Evolutionary conservation across 352 stramenopile species (phyloP).

Genomic region (Phytophthora meadii): DNA sequence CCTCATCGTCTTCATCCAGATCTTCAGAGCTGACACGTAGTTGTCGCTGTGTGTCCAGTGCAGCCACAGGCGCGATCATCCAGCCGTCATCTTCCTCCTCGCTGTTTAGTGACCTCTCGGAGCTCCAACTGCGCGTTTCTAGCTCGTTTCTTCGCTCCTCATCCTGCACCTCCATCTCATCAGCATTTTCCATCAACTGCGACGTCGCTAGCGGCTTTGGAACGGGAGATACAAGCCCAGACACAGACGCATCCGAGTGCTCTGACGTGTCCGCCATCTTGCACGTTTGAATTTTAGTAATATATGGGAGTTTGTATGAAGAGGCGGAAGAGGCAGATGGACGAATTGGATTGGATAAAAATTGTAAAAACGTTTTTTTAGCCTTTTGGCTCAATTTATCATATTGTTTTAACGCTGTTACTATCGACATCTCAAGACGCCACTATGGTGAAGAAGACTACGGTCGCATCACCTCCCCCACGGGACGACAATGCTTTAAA

Average conservation of each 20-base stretch:
- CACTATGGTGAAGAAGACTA: conserved; percentile 15
- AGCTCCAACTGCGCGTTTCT: conserved; percentile 20
- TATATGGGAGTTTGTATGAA: conserved; percentile 10
- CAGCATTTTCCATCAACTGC: neutral
- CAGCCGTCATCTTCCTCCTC: conserved; percentile 47
- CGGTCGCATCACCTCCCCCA: conserved; percentile 10
- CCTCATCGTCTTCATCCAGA: conserved; percentile 34
- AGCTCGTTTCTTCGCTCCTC: conserved; percentile 2
- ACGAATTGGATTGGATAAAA: conserved; percentile 12
- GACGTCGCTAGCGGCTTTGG: conserved; percentile 4
- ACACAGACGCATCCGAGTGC: neutral
- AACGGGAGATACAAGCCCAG: conserved; percentile 22
- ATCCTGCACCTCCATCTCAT: conserved; percentile 1
- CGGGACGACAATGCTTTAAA: neutral
- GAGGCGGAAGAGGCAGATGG: conserved; percentile 5
- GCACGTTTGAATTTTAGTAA: neutral
- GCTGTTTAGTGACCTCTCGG: conserved; percentile 24
- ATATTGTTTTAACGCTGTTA: neutral
- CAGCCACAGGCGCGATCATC: conserved; percentile 35
- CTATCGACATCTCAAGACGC: neutral
- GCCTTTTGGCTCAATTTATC: conserved; percentile 3
- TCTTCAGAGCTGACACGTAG: conserved; percentile 8
- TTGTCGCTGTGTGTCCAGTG: conserved; percentile 16
- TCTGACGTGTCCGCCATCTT: conserved; percentile 4
- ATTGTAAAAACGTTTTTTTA: neutral